Evolutionary conservation across 257 asterid species (phyloP).

Genomic region (Eucommia ulmoides): DNA sequence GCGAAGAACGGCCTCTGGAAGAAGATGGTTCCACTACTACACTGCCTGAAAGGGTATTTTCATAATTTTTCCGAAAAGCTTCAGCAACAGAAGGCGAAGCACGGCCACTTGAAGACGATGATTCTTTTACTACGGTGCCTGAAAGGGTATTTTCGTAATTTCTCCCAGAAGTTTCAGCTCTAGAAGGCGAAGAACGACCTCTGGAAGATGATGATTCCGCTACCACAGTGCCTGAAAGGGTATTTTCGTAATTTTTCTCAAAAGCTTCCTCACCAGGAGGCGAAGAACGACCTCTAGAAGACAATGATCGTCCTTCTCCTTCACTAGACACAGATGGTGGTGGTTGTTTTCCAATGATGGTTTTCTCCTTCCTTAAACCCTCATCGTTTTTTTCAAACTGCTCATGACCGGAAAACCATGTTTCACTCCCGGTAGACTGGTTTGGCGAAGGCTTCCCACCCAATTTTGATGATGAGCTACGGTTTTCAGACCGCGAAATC

Average conservation of each 20-base stretch:
- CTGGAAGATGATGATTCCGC: slow-evolving; percentile 11
- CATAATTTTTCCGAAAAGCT: slow-evolving; percentile 14
- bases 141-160: slow-evolving; percentile 18
- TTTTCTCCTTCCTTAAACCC: slow-evolving; percentile 19
- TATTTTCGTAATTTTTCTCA: slow-evolving; percentile 9
- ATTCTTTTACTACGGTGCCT: slow-evolving; percentile 12
- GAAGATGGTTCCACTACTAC: slow-evolving; percentile 15
- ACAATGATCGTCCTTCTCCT: too few relatives aligned
- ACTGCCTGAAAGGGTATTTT: slow-evolving; percentile 19
- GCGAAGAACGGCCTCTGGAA: slow-evolving; percentile 17
- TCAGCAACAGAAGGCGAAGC: slow-evolving; percentile 26
- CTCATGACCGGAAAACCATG: slow-evolving; percentile 81
- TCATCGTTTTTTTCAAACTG: slow-evolving; percentile 47
- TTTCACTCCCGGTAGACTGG: slow-evolving; percentile 53
- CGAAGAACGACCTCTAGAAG: slow-evolving; percentile 10
- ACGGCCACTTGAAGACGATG: slow-evolving; percentile 14
- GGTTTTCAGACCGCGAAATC: slow-evolving; percentile 47
- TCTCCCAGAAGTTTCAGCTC: slow-evolving; percentile 20
- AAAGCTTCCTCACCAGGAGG: slow-evolving; percentile 30
- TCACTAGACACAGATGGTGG: too few relatives aligned
- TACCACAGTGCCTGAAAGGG: slow-evolving; percentile 16
- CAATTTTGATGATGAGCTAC: slow-evolving; percentile 38
- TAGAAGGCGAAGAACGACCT: slow-evolving; percentile 20
- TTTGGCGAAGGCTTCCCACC: slow-evolving; percentile 53
- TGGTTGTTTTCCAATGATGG: slow-evolving; percentile 16